Base-by-base conservation (phyloP, 495 filamentous ascomycete genomes). In the Jackrogersella multiformis region DNA sequence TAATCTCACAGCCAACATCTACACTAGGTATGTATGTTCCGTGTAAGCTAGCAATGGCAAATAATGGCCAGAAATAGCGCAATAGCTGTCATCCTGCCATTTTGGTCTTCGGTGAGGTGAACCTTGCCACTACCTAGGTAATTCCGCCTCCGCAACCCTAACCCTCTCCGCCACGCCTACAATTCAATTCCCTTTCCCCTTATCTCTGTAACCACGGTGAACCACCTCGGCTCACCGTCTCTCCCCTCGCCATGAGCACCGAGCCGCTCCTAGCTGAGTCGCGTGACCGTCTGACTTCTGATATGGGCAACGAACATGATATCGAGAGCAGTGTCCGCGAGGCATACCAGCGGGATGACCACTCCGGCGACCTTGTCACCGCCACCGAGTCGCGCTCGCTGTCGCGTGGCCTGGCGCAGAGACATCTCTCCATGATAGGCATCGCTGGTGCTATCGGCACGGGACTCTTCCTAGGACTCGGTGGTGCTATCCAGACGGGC, bases 371-470 rank as follows among this genome's bases (percentile, higher is more conserved):
- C 30, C 54, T 74, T 16, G 73, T 74, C 36, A 79, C 78, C 6
- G 62, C 66, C 20, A 62, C 70, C 61, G 75, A 82, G 65, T 60
- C 70, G 42, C 73, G 74, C 51, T 66, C 77, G 21, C 77, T 83
- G 28, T 70, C 73, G 61, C 79, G 80, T 41, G 77, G 76, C 7
- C 72, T 82, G 4, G 73, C 71, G 38, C 78, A 82, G 64, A 77
- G 81, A 24, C 81, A 84, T 55, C 72, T 84, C 52, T 81, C 80
- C 53, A 82, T 82, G 79, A 77, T 80, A 38, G 80, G 76, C 60
- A 76, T 80, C 41, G 76, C 80, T 32, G 78, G 79, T 15, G 74
- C 78, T 24, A 81, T 82, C 56, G 80, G 88, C 38, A 91, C 88
- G 1, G 88, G 77, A 46, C 79, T 83, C 7, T 84, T 82, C 54